Evolutionary conservation across 2,329 filamentous ascomycete genomes (phyloP).

Genomic region (Colletotrichum sp.): DNA sequence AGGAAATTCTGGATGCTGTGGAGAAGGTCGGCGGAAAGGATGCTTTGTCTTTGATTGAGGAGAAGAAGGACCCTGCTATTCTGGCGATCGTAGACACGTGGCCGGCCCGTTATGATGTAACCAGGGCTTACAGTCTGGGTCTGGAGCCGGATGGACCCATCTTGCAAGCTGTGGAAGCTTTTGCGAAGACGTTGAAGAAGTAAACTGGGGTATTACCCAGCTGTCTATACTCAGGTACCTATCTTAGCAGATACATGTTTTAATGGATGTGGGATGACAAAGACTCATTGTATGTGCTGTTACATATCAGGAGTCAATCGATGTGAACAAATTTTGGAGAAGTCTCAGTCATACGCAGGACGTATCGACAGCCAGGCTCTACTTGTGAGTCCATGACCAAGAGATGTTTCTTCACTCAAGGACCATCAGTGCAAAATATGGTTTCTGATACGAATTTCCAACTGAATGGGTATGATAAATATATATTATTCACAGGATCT

Average conservation of each 20-base stretch:
- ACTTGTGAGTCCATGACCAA: no score
- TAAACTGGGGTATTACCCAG: neutral
- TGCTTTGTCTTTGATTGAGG: conserved; percentile 47
- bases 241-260: neutral
- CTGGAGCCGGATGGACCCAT: conserved; percentile 46
- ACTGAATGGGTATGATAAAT: neutral
- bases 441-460: neutral
- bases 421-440: neutral
- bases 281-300: neutral
- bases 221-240: neutral
- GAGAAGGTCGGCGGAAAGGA: conserved; percentile 53
- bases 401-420: no score
- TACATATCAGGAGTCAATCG: neutral
- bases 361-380: no score
- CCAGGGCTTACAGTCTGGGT: conserved; percentile 58
- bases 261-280: neutral
- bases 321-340: accelerated
- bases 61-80: conserved; percentile 50
- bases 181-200: conserved; percentile 8
- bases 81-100: conserved; percentile 58
- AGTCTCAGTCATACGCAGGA: neutral
- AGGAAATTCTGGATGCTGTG: conserved; percentile 58
- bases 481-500: neutral
- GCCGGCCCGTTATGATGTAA: conserved; percentile 55
- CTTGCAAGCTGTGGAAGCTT: conserved; percentile 4